phyloP scores from a whole-genome alignment of 2,329 filamentous ascomycete genomes.

The Aspergillus sp. region DNA sequence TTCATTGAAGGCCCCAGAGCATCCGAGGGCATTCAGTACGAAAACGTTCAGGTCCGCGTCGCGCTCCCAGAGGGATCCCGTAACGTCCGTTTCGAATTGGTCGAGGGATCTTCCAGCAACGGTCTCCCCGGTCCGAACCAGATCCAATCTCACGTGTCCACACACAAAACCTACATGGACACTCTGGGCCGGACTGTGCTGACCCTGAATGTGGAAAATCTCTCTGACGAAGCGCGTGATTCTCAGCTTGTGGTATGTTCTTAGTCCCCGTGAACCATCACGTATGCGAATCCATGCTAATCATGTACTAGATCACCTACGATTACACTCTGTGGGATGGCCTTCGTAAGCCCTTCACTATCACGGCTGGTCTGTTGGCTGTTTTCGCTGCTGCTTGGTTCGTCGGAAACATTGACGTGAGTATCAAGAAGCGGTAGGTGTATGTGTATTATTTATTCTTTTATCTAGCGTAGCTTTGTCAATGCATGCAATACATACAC shows the following conservation, averaged over 20 bases:
- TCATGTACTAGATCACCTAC: conserved; percentile 56
- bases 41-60: conserved; percentile 68
- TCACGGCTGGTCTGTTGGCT: conserved; percentile 64
- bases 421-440: conserved; percentile 56
- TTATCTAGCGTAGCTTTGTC: background rate
- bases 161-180: conserved; percentile 89
- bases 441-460: conserved; percentile 8
- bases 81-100: conserved; percentile 54
- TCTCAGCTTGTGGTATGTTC: conserved; percentile 60
- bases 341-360: conserved; percentile 76
- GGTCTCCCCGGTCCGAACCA: conserved; percentile 54
- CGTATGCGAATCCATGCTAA: conserved; percentile 2
- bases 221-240: conserved; percentile 84
- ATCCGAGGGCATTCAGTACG: conserved; percentile 77
- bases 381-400: conserved; percentile 68
- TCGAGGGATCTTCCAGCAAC: conserved; percentile 59
- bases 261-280: background rate
- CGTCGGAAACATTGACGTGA: conserved; percentile 70
- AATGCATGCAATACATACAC: background rate
- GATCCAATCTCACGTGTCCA: conserved; percentile 49
- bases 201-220: conserved; percentile 69
- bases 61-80: conserved; percentile 85
- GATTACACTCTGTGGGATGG: conserved; percentile 67
- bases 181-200: conserved; percentile 80
- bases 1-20: conserved; percentile 90